Percentiles rank a stretch among this genome's conserved stretches.
phyloP scores from a whole-genome alignment of 1,284 basidiomycete species.

The Puccinia hordei region DNA sequence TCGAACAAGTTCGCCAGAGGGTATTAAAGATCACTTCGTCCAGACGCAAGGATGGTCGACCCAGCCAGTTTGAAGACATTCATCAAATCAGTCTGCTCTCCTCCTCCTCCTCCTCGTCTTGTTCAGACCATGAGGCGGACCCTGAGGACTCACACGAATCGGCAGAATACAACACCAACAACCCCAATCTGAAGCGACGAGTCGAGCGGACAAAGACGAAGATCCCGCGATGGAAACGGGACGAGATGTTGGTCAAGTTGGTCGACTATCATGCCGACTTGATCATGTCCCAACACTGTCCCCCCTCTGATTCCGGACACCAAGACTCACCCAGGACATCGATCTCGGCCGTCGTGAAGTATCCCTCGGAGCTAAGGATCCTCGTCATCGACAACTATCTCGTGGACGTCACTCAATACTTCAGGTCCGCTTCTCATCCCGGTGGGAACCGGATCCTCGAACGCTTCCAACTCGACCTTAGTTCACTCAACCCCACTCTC shows the following conservation, averaged over 20 bases:
- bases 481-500: background rate
- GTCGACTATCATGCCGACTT: background rate
- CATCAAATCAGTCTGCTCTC: constrained; percentile 27
- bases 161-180: background rate
- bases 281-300: too few relatives aligned
- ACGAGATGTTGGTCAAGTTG: constrained; percentile 12
- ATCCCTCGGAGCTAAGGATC: constrained; percentile 59
- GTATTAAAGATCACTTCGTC: constrained; percentile 18
- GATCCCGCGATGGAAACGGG: constrained; percentile 5
- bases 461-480: constrained; percentile 50
- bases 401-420: constrained; percentile 69
- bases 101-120: constrained; percentile 13
- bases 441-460: constrained; percentile 52
- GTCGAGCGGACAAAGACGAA: background rate
- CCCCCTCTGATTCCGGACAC: too few relatives aligned
- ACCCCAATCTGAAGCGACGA: background rate
- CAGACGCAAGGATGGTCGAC: background rate
- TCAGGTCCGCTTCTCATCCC: constrained; percentile 53
- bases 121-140: constrained; percentile 5
- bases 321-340: too few relatives aligned
- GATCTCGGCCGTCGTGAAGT: too few relatives aligned
- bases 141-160: background rate
- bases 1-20: constrained; percentile 56
- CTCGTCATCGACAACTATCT: constrained; percentile 69
- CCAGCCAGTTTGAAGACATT: constrained; percentile 22